phyloP scores from a whole-genome alignment of 129 eudicot genomes.

The Ambrosia artemisiifolia region DNA sequence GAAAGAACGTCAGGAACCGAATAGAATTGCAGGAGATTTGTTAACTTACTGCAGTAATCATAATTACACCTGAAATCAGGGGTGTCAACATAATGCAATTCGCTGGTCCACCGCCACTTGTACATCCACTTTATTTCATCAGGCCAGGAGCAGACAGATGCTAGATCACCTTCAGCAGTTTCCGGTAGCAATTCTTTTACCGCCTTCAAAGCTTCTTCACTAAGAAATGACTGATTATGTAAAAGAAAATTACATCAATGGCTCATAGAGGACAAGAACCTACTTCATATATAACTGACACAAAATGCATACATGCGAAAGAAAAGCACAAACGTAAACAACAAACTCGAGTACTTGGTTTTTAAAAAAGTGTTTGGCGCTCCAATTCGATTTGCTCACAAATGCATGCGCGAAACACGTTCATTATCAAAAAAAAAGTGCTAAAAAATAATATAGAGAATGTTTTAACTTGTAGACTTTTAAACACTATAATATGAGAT shows the following conservation, averaged over 20 bases:
- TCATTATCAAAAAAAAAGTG: no score
- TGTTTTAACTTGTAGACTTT: no score
- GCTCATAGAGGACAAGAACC: neutral
- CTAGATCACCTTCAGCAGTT: slow-evolving; percentile 79
- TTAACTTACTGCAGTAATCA: slow-evolving; percentile 76
- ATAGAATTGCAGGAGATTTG: neutral
- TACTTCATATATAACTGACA: slow-evolving; percentile 2
- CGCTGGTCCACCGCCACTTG: slow-evolving; percentile 76
- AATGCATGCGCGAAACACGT: no score
- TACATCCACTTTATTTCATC: slow-evolving; percentile 50
- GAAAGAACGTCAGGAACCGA: neutral
- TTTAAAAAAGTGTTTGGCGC: no score
- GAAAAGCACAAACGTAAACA: neutral
- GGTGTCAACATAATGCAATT: slow-evolving; percentile 89
- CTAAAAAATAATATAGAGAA: no score
- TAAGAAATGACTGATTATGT: slow-evolving; percentile 56
- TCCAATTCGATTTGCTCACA: no score
- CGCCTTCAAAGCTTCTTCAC: slow-evolving; percentile 60
- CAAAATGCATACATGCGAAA: neutral
- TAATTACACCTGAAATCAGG: slow-evolving; percentile 98
- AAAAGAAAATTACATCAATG: neutral
- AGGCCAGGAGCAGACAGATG: slow-evolving; percentile 86
- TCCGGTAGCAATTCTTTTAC: slow-evolving; percentile 81
- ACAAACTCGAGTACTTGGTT: neutral
- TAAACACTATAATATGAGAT: no score